Evolutionary conservation across 495 filamentous ascomycete species (phyloP), one percentile per base, ranked within the genome.

Genomic region (Geopyxis carbonaria): DNA sequence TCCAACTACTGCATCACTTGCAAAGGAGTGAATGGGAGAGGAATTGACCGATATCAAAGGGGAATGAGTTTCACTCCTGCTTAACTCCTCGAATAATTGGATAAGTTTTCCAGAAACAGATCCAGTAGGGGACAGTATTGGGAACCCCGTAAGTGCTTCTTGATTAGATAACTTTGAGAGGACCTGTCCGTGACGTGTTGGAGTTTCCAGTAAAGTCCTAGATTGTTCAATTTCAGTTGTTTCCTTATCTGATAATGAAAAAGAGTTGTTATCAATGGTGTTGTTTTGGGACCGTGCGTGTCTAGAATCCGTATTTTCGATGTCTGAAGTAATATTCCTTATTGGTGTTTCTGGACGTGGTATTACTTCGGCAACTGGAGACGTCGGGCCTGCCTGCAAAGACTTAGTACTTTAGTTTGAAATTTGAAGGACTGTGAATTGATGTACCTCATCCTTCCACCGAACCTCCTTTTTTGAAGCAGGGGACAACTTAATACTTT

Each of bases 41-140:
- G n/a, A n/a, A n/a, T n/a, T n/a, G n/a, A n/a, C n/a, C n/a, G n/a
- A n/a, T n/a, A n/a, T n/a, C n/a, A n/a, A n/a, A n/a, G n/a, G n/a
- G n/a, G n/a, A n/a, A n/a, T n/a, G n/a, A n/a, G n/a, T n/a, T n/a
- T 28, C 34, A 23, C 19, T 22, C 36, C 30, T 39, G 16, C 36
- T 39, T 10, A 39, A 18, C 20, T 39, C 36, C 24, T 39, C 36
- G 11, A 27, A 39, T 10, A 28, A 25, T 19, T 39, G 28, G 24
- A 39, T 39, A 10, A 39, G 24, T 15, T 39, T 29, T 29, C 36
- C 24, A 10, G 36, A 39, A n/a, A 39, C 36, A 14, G 36, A 39
- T 15, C 36, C 36, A 19, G 22, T 15, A 8, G 36, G 36, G 5
- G 36, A 39, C 13, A 16, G 1, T 1, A 39, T 14, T 15, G 36